Base-by-base conservation (phyloP, 1,139 yeast genomes). In the Yamadazyma aaseri region DNA sequence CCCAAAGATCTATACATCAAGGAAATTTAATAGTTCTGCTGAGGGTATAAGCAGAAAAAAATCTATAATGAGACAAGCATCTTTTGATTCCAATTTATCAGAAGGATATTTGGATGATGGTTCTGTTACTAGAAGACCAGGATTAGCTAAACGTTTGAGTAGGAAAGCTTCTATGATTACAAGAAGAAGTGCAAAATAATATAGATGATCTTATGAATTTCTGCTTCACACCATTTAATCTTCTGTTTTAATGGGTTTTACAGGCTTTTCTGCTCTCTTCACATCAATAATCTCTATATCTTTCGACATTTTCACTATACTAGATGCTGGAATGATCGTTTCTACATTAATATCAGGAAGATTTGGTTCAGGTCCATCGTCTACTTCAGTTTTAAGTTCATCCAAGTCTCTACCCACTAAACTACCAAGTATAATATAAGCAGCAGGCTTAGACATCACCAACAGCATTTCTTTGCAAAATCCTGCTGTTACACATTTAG, bases 381-480 rank as follows among this genome's bases (percentile, higher is more conserved):
- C 75, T 2, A 87, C 72, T 3, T 59, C 48, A 1, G 49, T 40
- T 16, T 45, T 42, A n/a, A 69, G 34, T 16, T 43, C 50, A 16
- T 71, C 71, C 33, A 75, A 49, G 38, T 79, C 78, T 23, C 58
- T 35, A 0, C 65, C 67, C n/a, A 81, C 60, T 28, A 80, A 58
- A 37, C 71, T 53, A 10, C 76, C 80, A 10, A 90, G 51, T 3
- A 92, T 77, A 1, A 92, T 67, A n/a, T 76, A 61, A 0, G 96
- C 89, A 0, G 95, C 97, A 3, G 86, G 83, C 49, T 90, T 90
- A 0, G 96, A 87, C 47, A 90, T 65, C 5, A 92, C 97, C 34
- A 82, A 61, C 55, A 86, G 80, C 49, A 76, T 73, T 55, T 92
- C 98, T 36, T 79, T 77, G 58, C 98, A 92, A 38, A 75, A 76